Percentiles rank a stretch among this genome's conserved stretches.
phyloP scores from a whole-genome alignment of 306 rosid species.

The Quercus agrifolia region DNA sequence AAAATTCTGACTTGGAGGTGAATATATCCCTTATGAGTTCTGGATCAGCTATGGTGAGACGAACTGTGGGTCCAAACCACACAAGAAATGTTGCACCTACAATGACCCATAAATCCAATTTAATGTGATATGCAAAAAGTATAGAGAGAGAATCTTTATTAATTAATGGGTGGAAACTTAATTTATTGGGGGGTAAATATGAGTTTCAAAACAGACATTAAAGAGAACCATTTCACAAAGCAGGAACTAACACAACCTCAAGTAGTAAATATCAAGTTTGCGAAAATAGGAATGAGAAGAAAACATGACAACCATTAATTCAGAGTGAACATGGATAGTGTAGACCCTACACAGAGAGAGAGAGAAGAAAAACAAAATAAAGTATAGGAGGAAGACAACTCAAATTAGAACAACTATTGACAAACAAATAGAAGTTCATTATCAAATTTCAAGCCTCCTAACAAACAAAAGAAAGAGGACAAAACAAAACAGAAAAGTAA shows the following conservation, averaged over 20 bases:
- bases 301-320: conserved; percentile 56
- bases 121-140: neutral
- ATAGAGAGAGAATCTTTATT: neutral
- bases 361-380: conserved; percentile 24
- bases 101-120: neutral
- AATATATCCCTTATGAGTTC: conserved; percentile 87
- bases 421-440: conserved; percentile 44
- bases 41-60: conserved; percentile 84
- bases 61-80: conserved; percentile 92
- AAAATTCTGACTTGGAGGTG: conserved; percentile 72
- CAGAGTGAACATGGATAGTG: conserved; percentile 61
- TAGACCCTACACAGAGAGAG: conserved; percentile 61
- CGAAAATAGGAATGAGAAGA: conserved; percentile 56
- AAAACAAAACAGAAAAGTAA: conserved; percentile 22
- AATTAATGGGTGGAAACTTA: neutral
- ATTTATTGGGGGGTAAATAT: neutral
- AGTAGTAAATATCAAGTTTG: conserved; percentile 42
- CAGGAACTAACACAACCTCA: conserved; percentile 27
- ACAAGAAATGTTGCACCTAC: conserved; percentile 84
- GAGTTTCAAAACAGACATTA: neutral
- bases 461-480: conserved; percentile 37
- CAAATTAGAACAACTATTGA: conserved; percentile 47
- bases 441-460: conserved; percentile 37
- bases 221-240: conserved; percentile 21
- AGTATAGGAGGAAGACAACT: conserved; percentile 60